Base-by-base conservation (phyloP, 2,329 filamentous ascomycete genomes). In the Sporothrix luriei region DNA sequence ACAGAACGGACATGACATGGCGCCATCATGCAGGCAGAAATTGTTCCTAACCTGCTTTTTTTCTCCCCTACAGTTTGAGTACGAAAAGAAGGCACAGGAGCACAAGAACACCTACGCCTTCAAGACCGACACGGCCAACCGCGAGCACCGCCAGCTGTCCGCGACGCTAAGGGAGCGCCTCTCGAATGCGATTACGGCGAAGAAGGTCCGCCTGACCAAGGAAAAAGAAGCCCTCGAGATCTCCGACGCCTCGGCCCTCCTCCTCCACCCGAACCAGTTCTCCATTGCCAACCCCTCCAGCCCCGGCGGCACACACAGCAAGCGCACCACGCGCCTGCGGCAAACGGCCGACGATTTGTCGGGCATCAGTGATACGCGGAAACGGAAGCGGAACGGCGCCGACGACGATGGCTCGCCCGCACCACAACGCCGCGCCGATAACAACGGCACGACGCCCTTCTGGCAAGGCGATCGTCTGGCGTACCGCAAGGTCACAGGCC, bases 181-280 rank as follows among this genome's bases (percentile, higher is more conserved):
- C 40, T 87, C 90, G 78, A 90, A 90, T 74, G 85, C 84, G 55
- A 83, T 91, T 71, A 86, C 84, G 19, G 83, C 85, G 49, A 90
- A 90, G 79, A 90, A 90, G 77, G 85, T 85, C 73, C 84, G 88
- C 46, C 79, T 91, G 40, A 85, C 84, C 66, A 85, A 87, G 74
- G 88, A 91, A 74, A 90, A 90, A 76, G 88, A 90, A 75, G 87
- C 87, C 3, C 81, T 90, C 55, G 88, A 91, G 75, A 89, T 91
- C 68, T 85, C 85, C 71, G 88, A 90, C 76, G 86, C 86, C 38
- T 89, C 86, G 59, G 88, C 88, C 21, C 80, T 90, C 33, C 83
- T 90, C 46, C 81, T 90, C 68, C 88, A 91, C 75, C 88, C 88
- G 19, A 90, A 88, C 72, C 88, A 91, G 76, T 91, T 88, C 77